Conservation (phyloP, 2,329 filamentous ascomycete genomes). For the Hysterium pulicare region DNA sequence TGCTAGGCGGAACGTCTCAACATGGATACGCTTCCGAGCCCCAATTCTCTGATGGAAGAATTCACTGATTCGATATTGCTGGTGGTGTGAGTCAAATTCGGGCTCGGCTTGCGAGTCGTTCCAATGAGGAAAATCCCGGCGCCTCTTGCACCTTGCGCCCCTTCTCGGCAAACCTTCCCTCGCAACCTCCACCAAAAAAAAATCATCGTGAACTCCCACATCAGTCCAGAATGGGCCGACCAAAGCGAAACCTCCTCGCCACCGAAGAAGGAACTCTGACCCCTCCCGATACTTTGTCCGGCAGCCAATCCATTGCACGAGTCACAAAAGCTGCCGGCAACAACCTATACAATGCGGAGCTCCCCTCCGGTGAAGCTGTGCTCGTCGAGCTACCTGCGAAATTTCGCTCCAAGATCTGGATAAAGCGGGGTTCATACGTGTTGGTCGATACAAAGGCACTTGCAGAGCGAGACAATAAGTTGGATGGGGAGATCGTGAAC, state of each 20-base stretch:
- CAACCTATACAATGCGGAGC: conserved; percentile 76
- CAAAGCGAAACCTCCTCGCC: conserved; percentile 73
- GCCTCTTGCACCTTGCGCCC: too few relatives aligned
- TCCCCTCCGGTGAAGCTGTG: conserved; percentile 61
- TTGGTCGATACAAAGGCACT: conserved; percentile 69
- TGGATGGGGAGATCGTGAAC: conserved; percentile 87
- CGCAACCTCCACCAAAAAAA: not conserved
- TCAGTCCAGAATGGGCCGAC: conserved; percentile 59
- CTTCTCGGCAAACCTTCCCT: too few relatives aligned
- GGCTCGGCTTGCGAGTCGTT: too few relatives aligned
- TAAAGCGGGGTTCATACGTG: conserved; percentile 84
- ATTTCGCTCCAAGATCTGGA: conserved; percentile 91
- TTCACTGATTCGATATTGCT: too few relatives aligned
- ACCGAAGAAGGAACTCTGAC: conserved; percentile 69
- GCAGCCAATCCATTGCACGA: conserved; percentile 65
- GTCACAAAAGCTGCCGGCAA: conserved; percentile 83
- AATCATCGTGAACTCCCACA: not conserved
- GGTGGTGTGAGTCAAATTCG: too few relatives aligned
- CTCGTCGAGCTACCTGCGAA: conserved; percentile 78
- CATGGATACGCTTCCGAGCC: too few relatives aligned
- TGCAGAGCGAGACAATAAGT: conserved; percentile 68
- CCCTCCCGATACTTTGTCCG: conserved; percentile 53
- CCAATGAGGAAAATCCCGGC: too few relatives aligned
- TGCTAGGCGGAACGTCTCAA: too few relatives aligned
- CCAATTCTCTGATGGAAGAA: too few relatives aligned